Percentiles rank a stretch among this genome's conserved stretches.
Evolutionary conservation across 2,329 filamentous ascomycete species (phyloP).

Genomic region (Colletotrichum siamense): DNA sequence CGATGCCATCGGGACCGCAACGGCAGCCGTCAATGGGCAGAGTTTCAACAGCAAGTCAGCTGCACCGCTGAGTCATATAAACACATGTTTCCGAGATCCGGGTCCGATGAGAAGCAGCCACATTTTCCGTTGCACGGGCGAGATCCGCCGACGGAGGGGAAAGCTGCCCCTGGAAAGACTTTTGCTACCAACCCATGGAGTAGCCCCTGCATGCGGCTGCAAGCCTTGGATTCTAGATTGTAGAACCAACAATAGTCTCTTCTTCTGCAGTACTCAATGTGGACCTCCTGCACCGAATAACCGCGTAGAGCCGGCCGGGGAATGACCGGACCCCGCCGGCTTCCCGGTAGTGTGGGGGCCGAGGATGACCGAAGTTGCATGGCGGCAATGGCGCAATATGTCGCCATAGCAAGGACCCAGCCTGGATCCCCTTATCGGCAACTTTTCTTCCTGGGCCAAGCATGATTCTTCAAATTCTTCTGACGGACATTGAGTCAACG

Average conservation of each 20-base stretch:
- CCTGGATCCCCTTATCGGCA: constrained; percentile 7
- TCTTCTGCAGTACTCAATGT: neutral
- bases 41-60: constrained; percentile 7
- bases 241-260: neutral
- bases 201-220: neutral
- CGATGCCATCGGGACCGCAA: neutral
- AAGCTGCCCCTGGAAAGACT: neutral
- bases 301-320: neutral
- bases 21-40: neutral
- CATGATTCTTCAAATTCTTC: neutral
- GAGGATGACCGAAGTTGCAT: constrained; percentile 4
- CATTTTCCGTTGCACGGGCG: neutral
- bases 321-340: neutral
- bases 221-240: neutral
- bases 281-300: neutral
- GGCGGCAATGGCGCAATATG: constrained; percentile 16
- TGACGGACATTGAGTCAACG: neutral
- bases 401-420: constrained; percentile 5
- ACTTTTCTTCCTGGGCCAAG: neutral
- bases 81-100: neutral
- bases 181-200: neutral
- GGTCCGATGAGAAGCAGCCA: neutral
- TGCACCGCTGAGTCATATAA: neutral
- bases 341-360: constrained; percentile 3
- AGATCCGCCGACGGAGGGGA: neutral